Evolutionary conservation across 805 yeast species (phyloP).

Genomic region (Spencermartinsiella europaea): DNA sequence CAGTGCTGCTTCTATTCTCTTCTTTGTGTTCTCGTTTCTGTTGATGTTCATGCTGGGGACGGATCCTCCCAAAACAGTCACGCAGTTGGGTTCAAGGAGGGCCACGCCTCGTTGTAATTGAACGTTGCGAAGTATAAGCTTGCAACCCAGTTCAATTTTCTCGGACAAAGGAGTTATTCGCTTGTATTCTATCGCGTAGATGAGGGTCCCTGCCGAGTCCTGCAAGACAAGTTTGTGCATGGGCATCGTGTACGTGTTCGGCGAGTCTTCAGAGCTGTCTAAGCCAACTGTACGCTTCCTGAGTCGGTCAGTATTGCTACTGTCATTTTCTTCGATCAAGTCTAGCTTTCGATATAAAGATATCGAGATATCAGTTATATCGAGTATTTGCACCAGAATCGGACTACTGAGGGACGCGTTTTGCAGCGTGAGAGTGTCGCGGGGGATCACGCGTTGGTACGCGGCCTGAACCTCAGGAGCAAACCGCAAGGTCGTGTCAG

Average conservation of each 20-base stretch:
- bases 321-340: constrained; percentile 4
- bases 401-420: constrained; percentile 9
- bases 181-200: constrained; percentile 10
- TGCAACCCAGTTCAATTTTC: constrained; percentile 10
- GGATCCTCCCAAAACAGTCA: constrained; percentile 14
- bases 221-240: constrained; percentile 17
- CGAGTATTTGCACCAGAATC: constrained; percentile 20
- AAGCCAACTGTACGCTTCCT: constrained; percentile 3
- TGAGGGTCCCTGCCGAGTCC: constrained; percentile 14
- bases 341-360: constrained; percentile 30
- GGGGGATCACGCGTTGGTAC: background rate
- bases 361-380: constrained; percentile 19
- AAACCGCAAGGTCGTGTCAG: background rate
- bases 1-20: background rate
- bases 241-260: background rate
- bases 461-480: background rate
- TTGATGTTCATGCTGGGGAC: constrained; percentile 1
- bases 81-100: constrained; percentile 7
- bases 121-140: constrained; percentile 8
- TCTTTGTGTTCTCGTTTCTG: background rate
- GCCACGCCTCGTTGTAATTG: constrained; percentile 15
- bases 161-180: constrained; percentile 6
- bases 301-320: constrained; percentile 2
- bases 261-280: background rate
- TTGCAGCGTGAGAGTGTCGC: background rate